A percentile compares a stretch with the other conserved stretches of the same genome.
Evolutionary conservation across 148 eudicot species (phyloP).

Genomic region (Mesembryanthemum crystallinum): DNA sequence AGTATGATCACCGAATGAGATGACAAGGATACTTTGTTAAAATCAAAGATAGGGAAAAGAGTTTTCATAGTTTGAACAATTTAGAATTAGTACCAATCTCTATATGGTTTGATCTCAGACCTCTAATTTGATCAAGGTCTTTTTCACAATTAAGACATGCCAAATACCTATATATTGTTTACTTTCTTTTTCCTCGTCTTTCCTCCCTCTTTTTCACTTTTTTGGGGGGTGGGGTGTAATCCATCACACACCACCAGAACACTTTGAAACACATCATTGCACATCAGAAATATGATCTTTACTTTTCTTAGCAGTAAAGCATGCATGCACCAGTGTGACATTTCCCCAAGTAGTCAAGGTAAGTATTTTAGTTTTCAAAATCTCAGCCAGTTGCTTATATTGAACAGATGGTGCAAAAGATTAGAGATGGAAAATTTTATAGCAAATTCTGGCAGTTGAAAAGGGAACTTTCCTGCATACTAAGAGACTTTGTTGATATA

Average conservation of each 20-base stretch:
- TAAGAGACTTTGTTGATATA: conserved; percentile 34
- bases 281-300: no score
- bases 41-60: neutral
- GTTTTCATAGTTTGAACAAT: neutral
- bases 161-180: neutral
- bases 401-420: neutral
- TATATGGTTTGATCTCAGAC: neutral
- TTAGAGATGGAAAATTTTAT: neutral
- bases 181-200: no score
- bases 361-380: neutral
- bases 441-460: conserved; percentile 3
- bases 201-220: no score
- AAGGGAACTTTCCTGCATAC: conserved; percentile 26
- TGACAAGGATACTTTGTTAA: neutral
- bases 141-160: neutral
- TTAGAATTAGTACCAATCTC: neutral
- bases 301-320: no score
- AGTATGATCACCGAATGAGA: neutral
- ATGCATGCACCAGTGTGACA: neutral
- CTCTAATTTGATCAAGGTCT: no score
- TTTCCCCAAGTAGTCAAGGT: neutral
- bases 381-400: neutral
- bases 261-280: no score
- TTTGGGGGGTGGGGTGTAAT: no score
- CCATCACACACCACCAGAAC: no score